phyloP scores from a whole-genome alignment of 108 stramenopile species.

The Discostella pseudostelligera region DNA sequence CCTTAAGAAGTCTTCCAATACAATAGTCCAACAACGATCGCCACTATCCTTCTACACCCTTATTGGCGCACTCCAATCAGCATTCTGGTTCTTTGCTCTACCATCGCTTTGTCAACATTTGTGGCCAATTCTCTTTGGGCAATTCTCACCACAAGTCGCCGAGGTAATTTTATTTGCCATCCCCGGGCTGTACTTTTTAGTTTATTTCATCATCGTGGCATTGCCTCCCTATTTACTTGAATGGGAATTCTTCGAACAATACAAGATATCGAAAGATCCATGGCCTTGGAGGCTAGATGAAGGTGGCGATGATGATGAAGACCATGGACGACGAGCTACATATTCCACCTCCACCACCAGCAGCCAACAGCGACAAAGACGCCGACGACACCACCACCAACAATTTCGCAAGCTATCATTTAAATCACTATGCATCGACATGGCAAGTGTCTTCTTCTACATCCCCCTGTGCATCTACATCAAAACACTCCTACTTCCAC shows the following conservation, averaged over 20 bases:
- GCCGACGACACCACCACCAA: too few species aligned
- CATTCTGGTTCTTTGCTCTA: conserved; percentile 34
- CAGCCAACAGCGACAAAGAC: too few species aligned
- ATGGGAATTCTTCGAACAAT: conserved; percentile 34
- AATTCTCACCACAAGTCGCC: conserved; percentile 7
- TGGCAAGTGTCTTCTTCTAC: conserved; percentile 7
- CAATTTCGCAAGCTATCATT: conserved; percentile 27
- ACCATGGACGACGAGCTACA: conserved; percentile 8
- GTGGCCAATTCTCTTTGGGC: conserved; percentile 16
- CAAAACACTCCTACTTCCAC: conserved; percentile 16
- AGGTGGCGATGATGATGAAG: conserved; percentile 15
- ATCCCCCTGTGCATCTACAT: conserved; percentile 14
- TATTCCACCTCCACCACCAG: too few species aligned
- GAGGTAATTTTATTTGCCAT: conserved; percentile 14
- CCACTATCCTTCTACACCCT: conserved; percentile 38
- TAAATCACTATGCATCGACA: conserved; percentile 19
- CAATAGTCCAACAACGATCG: too few species aligned
- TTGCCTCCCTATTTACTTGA: conserved; percentile 22
- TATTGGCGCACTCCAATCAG: conserved; percentile 26
- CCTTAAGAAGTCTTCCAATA: too few species aligned
- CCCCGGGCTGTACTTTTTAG: conserved; percentile 12
- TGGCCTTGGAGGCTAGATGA: conserved; percentile 46
- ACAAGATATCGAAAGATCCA: conserved; percentile 33
- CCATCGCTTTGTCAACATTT: conserved; percentile 15
- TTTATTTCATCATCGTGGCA: conserved; percentile 20